Evolutionary conservation across 768 basidiomycete species (phyloP), one percentile per base, ranked within the genome.

Genomic region (Pleurotus djamor): DNA sequence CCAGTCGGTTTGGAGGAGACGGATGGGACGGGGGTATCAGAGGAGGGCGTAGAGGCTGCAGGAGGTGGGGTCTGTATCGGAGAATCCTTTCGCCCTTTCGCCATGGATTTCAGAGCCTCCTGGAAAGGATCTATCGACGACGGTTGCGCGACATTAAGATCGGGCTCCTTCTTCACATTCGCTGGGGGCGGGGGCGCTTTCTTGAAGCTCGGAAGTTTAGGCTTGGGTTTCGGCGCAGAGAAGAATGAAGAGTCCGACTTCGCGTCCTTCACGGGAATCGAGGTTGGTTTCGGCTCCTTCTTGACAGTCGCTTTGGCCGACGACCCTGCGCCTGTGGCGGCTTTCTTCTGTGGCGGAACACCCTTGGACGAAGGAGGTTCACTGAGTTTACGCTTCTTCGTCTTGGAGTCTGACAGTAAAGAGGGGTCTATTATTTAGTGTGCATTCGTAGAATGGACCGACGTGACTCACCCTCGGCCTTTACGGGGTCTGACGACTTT

Each of bases 191-290:
- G 72, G 0, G 84, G 81, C 9, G 86, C 88, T 72, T 94, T 94
- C 76, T 88, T 93, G 79, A 94, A 94, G 58, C 83, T 91, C 9
- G 92, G 92, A 17, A 94, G 76, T 72, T 89, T 91, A 34, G 88
- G 84, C 67, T 92, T 93, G 16, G 87, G 83, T 69, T 93, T 94
- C 4, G 91, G 89, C 43, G 89, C 88, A 57, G 92, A 93, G 72
- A 94, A 94, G 72, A 94, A 94, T 1, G 90, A 92, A 49, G 88
- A 89, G 71, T 94, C 92, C 10, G 90, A 87, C 75, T 92, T 89
- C 14, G 90, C 88, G 64, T 89, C 90, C 69, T 92, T 91, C 59
- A 84, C 79, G 2, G 76, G 68, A 0, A 73, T 61, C 4, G 67
- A 56, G 14, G 66, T 59, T 9, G 63, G 54, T 48, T 74, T 76